Evolutionary conservation across 352 stramenopile species (phyloP).

Genomic region (Phytopythium sindhum): DNA sequence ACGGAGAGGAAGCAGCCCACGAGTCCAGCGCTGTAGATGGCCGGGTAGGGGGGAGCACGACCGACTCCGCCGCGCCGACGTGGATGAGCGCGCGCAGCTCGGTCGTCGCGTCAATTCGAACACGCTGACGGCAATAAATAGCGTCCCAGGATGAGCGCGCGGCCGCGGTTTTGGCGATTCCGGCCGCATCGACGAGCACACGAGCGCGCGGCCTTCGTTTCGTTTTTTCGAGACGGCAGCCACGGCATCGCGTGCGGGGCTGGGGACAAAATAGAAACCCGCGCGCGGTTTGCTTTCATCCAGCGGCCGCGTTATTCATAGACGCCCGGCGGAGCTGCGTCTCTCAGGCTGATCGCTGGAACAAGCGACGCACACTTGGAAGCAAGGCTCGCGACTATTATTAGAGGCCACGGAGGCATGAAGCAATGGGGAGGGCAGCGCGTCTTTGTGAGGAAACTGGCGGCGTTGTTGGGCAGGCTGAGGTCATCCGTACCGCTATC

Average conservation of each 20-base stretch:
- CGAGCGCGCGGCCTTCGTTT: not conserved
- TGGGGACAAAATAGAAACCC: not conserved
- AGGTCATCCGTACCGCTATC: too few species aligned
- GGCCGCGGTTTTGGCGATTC: not conserved
- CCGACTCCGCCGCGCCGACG: not conserved
- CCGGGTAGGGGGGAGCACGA: not conserved
- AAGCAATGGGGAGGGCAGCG: too few species aligned
- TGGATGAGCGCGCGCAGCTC: not conserved
- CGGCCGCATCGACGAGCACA: not conserved
- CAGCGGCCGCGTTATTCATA: not conserved
- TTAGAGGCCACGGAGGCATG: not conserved
- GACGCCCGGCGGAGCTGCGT: not conserved
- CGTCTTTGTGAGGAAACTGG: too few species aligned
- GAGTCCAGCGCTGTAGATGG: not conserved
- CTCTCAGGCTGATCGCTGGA: not conserved
- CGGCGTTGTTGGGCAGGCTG: too few species aligned
- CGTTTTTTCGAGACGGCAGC: not conserved
- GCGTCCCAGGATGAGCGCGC: not conserved
- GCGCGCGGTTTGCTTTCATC: not conserved
- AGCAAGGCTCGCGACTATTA: not conserved
- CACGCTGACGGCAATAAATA: not conserved
- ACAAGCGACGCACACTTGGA: not conserved
- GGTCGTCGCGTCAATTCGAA: not conserved
- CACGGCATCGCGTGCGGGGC: not conserved
- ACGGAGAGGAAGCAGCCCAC: conserved; percentile 6